These are phyloP conservation scores for Rhodotorula graminis DNA, from an alignment of 768 basidiomycete genomes.

Conservation along the genomic window DNA sequence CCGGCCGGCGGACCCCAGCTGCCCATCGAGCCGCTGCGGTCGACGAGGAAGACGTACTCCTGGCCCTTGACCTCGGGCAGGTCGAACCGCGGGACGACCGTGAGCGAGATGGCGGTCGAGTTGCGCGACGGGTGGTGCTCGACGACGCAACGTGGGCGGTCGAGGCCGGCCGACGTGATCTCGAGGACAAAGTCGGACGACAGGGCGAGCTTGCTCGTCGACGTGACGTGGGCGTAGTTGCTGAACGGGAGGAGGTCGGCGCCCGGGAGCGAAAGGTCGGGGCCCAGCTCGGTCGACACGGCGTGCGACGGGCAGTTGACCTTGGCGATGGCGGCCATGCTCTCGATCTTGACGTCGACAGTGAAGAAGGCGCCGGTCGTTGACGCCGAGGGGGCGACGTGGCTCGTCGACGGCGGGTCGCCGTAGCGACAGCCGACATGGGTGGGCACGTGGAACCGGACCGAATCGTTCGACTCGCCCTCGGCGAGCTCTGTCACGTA, in stretches of 20 bases:
- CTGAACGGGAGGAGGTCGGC: conserved; percentile 51
- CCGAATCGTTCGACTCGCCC: conserved; percentile 53
- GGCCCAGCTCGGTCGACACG: conserved; percentile 25
- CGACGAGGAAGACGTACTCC: conserved; percentile 62
- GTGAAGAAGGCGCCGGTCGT: conserved; percentile 41
- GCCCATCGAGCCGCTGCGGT: conserved; percentile 59
- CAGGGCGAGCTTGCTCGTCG: conserved; percentile 32
- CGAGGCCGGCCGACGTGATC: conserved; percentile 54
- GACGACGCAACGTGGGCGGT: conserved; percentile 57
- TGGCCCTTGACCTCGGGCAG: conserved; percentile 48
- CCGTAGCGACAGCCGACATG: conserved; percentile 58
- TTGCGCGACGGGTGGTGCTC: conserved; percentile 45
- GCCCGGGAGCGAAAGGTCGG: conserved; percentile 7
- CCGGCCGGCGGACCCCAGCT: neutral
- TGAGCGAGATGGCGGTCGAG: conserved; percentile 53
- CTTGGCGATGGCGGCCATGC: conserved; percentile 26
- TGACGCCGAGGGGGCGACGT: conserved; percentile 43
- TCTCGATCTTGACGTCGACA: conserved; percentile 26
- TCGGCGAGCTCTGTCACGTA: conserved; percentile 58
- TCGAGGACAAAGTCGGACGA: conserved; percentile 56
- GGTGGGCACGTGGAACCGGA: conserved; percentile 58
- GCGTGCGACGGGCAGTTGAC: conserved; percentile 38
- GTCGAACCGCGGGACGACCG: conserved; percentile 56
- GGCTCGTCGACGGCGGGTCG: conserved; percentile 48
- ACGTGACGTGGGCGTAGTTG: conserved; percentile 46